A percentile compares a stretch with the other conserved stretches of the same genome.
Evolutionary conservation across 257 asterid genomes (phyloP).

Genomic region (Solanum chilense): DNA sequence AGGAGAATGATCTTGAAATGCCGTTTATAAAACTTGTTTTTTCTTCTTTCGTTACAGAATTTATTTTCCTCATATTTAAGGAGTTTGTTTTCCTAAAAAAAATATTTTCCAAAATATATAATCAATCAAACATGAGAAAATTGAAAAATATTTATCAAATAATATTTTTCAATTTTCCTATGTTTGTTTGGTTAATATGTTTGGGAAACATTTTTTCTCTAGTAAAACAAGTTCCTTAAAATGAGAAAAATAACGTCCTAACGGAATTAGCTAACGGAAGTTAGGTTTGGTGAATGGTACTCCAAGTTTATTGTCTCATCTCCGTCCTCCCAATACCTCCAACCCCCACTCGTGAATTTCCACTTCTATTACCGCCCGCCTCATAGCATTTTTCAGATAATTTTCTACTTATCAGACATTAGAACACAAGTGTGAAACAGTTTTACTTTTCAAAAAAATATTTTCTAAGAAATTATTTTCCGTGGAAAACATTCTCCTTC

Average conservation of each 20-base stretch:
- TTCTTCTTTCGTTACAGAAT: neutral
- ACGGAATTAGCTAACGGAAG: too few species aligned
- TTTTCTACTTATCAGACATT: neutral
- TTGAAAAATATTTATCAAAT: neutral
- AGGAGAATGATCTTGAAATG: neutral
- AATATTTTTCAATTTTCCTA: neutral
- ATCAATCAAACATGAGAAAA: too few species aligned
- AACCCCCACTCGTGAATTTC: too few species aligned
- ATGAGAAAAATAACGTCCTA: neutral
- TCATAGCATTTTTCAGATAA: too few species aligned
- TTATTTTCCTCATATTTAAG: neutral
- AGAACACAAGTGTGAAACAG: too few species aligned
- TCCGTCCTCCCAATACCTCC: neutral
- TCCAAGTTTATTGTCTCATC: neutral
- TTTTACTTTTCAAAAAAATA: too few species aligned
- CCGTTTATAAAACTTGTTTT: too few species aligned
- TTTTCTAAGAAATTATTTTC: neutral
- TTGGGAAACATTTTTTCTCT: neutral
- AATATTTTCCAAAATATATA: too few species aligned
- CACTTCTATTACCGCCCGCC: neutral
- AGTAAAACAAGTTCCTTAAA: too few species aligned
- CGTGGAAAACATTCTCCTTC: neutral
- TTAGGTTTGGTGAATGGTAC: neutral
- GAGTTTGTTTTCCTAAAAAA: neutral
- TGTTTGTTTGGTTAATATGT: too few species aligned